Evolutionary conservation across 2,329 filamentous ascomycete genomes (phyloP).

Genomic region (Talaromyces piceae): DNA sequence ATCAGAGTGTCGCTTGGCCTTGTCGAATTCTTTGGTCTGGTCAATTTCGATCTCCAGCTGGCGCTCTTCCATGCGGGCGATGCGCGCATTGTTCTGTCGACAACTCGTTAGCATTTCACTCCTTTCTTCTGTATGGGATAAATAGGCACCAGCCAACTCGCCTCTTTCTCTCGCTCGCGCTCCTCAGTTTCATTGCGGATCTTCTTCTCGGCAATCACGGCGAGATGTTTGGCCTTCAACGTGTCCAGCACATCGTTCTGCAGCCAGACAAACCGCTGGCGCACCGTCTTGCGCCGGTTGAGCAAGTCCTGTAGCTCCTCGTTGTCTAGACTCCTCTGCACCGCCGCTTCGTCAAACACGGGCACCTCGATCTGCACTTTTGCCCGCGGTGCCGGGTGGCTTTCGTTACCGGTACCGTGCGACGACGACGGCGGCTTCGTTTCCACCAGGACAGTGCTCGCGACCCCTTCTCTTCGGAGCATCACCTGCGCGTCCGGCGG

Average conservation of each 20-base stretch:
- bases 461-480: conserved; percentile 15
- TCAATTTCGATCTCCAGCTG: conserved; percentile 40
- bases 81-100: conserved; percentile 29
- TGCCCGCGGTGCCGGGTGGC: conserved; percentile 12
- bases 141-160: too few relatives aligned
- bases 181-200: conserved; percentile 24
- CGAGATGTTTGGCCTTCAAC: conserved; percentile 24
- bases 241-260: conserved; percentile 24
- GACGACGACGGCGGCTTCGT: conserved; percentile 10
- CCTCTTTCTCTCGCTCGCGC: conserved; percentile 32
- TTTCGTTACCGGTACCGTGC: conserved; percentile 5
- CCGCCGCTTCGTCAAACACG: conserved; percentile 26
- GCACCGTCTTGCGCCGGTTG: conserved; percentile 24
- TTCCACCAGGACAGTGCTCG: conserved; percentile 30
- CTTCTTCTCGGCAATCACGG: conserved; percentile 22
- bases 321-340: conserved; percentile 29
- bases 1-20: conserved; percentile 35
- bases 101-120: neutral
- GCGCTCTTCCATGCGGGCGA: conserved; percentile 34
- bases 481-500: conserved; percentile 23
- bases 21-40: conserved; percentile 37
- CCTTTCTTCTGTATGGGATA: too few relatives aligned
- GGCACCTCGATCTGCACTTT: conserved; percentile 23
- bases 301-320: conserved; percentile 23
- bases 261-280: conserved; percentile 26